Percentiles rank a stretch among this genome's conserved stretches.
Conservation (phyloP, 805 yeast genomes). For the Metschnikowia gelsemii region DNA sequence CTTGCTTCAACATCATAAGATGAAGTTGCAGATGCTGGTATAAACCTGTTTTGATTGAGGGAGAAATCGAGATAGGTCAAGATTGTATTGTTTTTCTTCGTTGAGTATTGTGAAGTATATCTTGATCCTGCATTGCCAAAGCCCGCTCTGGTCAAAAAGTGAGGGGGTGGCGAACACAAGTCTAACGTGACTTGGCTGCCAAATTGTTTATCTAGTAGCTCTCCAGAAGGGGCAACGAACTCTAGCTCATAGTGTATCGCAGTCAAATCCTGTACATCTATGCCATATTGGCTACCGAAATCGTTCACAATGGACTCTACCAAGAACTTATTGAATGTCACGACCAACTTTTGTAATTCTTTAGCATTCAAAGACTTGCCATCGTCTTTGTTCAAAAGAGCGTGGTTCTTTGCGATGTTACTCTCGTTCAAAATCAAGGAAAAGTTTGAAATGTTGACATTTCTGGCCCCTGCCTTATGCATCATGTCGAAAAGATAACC, state of each 20-base stretch:
- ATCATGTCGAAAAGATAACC: constrained; percentile 94
- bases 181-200: constrained; percentile 44
- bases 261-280: constrained; percentile 31
- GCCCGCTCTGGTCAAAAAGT: constrained; percentile 24
- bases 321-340: constrained; percentile 59
- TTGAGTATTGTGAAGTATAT: constrained; percentile 11
- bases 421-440: constrained; percentile 40
- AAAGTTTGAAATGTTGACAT: constrained; percentile 78
- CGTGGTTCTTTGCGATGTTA: constrained; percentile 49
- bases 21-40: constrained; percentile 43
- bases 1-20: constrained; percentile 49
- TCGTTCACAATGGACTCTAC: constrained; percentile 53
- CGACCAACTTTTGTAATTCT: constrained; percentile 46
- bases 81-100: constrained; percentile 35
- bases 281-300: constrained; percentile 35
- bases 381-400: constrained; percentile 52
- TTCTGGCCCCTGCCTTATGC: constrained; percentile 68
- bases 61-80: constrained; percentile 62
- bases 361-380: constrained; percentile 44
- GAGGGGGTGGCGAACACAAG: constrained; percentile 39
- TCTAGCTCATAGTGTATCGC: constrained; percentile 47
- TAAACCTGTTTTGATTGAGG: constrained; percentile 50
- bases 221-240: constrained; percentile 40
- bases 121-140: constrained; percentile 13
- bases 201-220: constrained; percentile 32